Evolutionary conservation across 2,329 filamentous ascomycete species (phyloP).

Genomic region (Huntiella savannae): DNA sequence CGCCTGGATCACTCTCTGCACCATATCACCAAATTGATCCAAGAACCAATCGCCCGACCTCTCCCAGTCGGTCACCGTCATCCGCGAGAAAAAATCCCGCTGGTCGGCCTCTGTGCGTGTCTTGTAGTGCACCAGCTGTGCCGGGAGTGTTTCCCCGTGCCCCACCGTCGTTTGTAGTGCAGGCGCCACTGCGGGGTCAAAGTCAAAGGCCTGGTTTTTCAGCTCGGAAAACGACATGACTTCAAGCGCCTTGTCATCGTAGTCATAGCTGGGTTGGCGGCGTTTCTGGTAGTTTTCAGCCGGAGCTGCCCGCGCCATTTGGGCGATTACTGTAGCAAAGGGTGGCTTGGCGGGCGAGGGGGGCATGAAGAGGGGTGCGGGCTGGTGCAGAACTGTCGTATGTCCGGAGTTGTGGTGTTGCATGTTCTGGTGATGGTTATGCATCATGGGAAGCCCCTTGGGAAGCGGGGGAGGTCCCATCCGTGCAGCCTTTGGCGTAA

Average conservation of each 20-base stretch:
- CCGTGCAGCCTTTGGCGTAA: conserved; percentile 7
- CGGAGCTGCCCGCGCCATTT: conserved; percentile 6
- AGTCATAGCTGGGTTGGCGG: conserved; percentile 29
- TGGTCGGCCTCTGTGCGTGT: conserved; percentile 27
- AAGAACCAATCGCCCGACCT: conserved; percentile 41
- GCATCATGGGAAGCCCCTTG: background rate
- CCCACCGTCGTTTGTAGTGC: conserved; percentile 17
- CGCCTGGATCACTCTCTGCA: conserved; percentile 28
- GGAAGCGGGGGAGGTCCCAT: background rate
- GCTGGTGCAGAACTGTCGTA: background rate
- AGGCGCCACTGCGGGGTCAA: conserved; percentile 29
- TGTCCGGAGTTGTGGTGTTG: background rate
- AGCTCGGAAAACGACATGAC: conserved; percentile 34
- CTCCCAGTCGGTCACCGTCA: conserved; percentile 39
- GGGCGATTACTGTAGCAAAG: conserved; percentile 4
- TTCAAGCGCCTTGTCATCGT: conserved; percentile 36
- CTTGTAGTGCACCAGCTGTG: conserved; percentile 32
- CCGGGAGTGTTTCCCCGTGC: conserved; percentile 24
- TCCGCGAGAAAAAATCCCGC: conserved; percentile 30
- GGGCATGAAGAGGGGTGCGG: background rate
- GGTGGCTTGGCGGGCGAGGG: background rate
- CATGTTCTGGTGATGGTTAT: conserved; percentile 4
- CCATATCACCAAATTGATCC: conserved; percentile 30
- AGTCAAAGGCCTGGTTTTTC: conserved; percentile 34
- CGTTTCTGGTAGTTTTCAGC: conserved; percentile 19